A percentile compares a stretch with the other conserved stretches of the same genome.
Conservation (phyloP, 441 rosid genomes). For the Erysimum pusillum region DNA sequence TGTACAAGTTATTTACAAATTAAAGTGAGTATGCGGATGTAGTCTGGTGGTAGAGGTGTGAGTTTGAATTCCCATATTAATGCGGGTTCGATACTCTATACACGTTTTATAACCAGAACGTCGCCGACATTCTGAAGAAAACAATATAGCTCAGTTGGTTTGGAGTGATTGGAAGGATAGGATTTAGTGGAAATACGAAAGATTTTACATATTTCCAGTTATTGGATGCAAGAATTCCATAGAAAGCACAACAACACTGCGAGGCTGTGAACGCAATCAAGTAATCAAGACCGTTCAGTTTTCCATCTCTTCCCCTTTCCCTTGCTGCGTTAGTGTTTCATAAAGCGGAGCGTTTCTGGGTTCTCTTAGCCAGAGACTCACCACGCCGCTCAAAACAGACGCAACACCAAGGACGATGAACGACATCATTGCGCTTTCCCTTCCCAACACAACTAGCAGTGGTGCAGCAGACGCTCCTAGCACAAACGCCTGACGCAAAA, state of each 20-base stretch:
- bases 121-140: too few relatives aligned
- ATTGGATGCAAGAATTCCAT: constrained; percentile 24
- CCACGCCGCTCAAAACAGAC: constrained; percentile 60
- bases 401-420: constrained; percentile 59
- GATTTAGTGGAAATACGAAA: constrained; percentile 15
- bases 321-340: constrained; percentile 69
- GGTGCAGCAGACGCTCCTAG: constrained; percentile 78
- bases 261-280: neutral
- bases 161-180: too few relatives aligned
- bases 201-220: constrained; percentile 29
- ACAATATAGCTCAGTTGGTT: too few relatives aligned
- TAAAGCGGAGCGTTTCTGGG: constrained; percentile 69
- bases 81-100: too few relatives aligned
- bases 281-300: constrained; percentile 18
- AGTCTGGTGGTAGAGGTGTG: too few relatives aligned
- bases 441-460: constrained; percentile 63
- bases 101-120: too few relatives aligned
- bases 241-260: neutral
- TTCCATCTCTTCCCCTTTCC: constrained; percentile 55
- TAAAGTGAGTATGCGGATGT: too few relatives aligned
- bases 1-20: too few relatives aligned
- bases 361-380: constrained; percentile 68
- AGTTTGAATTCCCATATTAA: too few relatives aligned
- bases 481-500: constrained; percentile 69
- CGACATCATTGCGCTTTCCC: constrained; percentile 54